A percentile compares a stretch with the other conserved stretches of the same genome.
Conservation (phyloP, 1,139 yeast genomes). For the Kazachstania sp. region DNA sequence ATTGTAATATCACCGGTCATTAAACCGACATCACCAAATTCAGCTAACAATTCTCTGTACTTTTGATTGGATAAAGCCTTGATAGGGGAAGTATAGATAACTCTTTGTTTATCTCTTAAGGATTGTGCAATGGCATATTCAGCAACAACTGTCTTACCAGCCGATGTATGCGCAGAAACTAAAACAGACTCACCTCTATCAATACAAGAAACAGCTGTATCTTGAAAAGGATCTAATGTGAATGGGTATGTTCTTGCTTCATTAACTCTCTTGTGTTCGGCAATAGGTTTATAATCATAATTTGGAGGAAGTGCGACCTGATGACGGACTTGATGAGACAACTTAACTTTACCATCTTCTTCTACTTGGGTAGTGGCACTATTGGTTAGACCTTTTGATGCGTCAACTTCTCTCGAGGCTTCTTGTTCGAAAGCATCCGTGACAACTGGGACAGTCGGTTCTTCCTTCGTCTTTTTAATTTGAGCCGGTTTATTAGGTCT, state of each 20-base stretch:
- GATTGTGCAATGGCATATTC: conserved; percentile 98
- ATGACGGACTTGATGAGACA: conserved; percentile 91
- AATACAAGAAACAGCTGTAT: conserved; percentile 87
- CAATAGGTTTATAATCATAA: conserved; percentile 78
- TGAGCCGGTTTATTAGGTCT: conserved; percentile 29
- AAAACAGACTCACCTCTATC: conserved; percentile 93
- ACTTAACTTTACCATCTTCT: conserved; percentile 51
- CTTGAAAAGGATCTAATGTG: conserved; percentile 90
- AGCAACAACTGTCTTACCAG: conserved; percentile 98
- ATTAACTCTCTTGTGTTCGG: conserved; percentile 63
- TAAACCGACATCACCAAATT: conserved; percentile 92
- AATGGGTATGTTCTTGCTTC: conserved; percentile 90
- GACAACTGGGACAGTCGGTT: conserved; percentile 53
- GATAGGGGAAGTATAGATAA: conserved; percentile 94
- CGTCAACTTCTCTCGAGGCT: conserved; percentile 79
- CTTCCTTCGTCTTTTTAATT: conserved; percentile 34
- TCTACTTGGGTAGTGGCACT: conserved; percentile 29
- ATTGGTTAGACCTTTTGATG: conserved; percentile 57
- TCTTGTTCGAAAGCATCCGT: conserved; percentile 88
- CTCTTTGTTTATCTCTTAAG: conserved; percentile 80
- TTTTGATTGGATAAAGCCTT: conserved; percentile 95
- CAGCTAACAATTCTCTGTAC: conserved; percentile 84
- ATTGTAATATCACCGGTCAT: conserved; percentile 98
- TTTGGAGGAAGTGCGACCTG: conserved; percentile 95
- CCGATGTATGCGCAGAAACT: conserved; percentile 97